Base-by-base conservation (phyloP, 2,329 filamentous ascomycete species). In the Aaosphaeria arxii region DNA sequence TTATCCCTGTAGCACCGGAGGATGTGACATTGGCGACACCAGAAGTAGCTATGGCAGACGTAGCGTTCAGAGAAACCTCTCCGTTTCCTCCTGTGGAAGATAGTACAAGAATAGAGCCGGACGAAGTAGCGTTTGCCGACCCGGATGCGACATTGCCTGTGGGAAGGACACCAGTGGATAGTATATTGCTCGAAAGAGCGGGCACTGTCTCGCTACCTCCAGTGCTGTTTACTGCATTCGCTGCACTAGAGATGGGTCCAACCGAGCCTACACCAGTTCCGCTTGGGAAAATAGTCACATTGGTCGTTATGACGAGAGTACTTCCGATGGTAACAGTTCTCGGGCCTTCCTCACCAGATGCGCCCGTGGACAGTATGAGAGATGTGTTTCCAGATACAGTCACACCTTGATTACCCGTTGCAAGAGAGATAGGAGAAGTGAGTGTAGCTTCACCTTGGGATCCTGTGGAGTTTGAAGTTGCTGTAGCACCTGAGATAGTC, bases 401-500 rank as follows among this genome's bases (percentile, higher is more conserved):
- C 6, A 44, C 41, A 13, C 44, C 45, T 17, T 30, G 30, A 13
- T 29, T 40, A 24, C 47, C 41, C 30, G 41, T 43, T 9, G 11
- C 29, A 28, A 43, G 41, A 51, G 50, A 41, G 46, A 51, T 13
- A 11, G 33, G 33, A 9, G 44, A 33, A 47, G 50, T 43, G 13
- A 42, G 32, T 39, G 49, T 30, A 31, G 42, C 45, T 11, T 53
- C 49, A 11, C 56, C 55, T 7, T 17, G 32, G n/a, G 42, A 49
- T 7, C 55, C 52, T 7, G 50, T 56, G 1, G 53, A 48, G 24
- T 46, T 52, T 4, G 49, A 35, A 9, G 47, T 55, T 11, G 44
- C 33, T 9, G 33, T 36, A 36, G 33, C 33, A 36, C 33, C 33
- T 9, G 13, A 36, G 33, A 36, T 9, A 13, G 33, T 36, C 33